Conservation (phyloP, 768 basidiomycete species). For the Lentinus brumalis region DNA sequence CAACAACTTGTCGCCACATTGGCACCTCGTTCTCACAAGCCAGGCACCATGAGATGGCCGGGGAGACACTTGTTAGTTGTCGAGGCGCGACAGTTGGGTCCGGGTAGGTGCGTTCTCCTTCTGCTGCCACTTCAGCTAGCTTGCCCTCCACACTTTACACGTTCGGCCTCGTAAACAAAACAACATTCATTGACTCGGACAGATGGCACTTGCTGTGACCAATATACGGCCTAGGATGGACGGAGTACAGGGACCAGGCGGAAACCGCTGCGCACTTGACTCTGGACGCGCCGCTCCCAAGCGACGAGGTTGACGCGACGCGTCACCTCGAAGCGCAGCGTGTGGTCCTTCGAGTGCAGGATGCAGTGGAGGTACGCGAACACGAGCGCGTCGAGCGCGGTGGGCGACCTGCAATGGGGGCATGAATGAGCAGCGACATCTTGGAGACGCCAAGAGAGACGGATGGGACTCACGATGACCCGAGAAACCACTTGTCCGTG, state of each 20-base stretch:
- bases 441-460: background rate
- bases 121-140: no score
- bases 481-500: slow-evolving; percentile 80
- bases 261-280: slow-evolving; percentile 58
- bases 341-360: slow-evolving; percentile 42
- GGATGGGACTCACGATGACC: slow-evolving; percentile 54
- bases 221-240: background rate
- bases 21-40: no score
- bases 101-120: no score
- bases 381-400: slow-evolving; percentile 76
- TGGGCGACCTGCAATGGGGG: slow-evolving; percentile 58
- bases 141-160: no score
- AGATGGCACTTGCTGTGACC: background rate
- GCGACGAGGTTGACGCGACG: slow-evolving; percentile 75
- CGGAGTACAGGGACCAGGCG: background rate
- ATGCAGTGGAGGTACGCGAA: slow-evolving; percentile 82
- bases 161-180: background rate
- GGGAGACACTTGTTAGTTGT: background rate
- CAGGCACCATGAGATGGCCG: background rate
- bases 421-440: background rate
- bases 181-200: background rate
- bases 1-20: no score
- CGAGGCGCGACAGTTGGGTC: background rate
- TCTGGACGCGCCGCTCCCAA: slow-evolving; percentile 75
- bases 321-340: slow-evolving; percentile 64